Percentiles rank a stretch among this genome's conserved stretches.
These are phyloP conservation scores for Candolleomyces efflorescens DNA, from an alignment of 768 basidiomycete genomes.

Conservation along the genomic window DNA sequence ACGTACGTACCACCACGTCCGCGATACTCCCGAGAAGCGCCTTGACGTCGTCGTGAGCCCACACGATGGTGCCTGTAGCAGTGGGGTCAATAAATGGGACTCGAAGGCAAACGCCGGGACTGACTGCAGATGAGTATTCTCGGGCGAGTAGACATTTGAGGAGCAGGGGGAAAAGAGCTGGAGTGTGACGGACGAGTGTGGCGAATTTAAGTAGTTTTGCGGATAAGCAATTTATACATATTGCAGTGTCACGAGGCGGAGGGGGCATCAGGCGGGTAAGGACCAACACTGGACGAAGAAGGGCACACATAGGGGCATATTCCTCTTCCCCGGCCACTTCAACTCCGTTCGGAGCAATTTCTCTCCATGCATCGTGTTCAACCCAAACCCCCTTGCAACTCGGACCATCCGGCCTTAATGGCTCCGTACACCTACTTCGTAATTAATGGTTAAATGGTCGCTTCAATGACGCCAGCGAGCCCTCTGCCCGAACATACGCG, in stretches of 20 bases:
- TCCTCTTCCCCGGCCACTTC: neutral
- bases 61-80: slow-evolving; percentile 59
- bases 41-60: slow-evolving; percentile 75
- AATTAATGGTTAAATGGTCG: too few relatives aligned
- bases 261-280: neutral
- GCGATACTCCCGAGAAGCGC: slow-evolving; percentile 63
- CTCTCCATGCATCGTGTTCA: neutral
- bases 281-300: neutral
- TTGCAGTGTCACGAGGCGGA: slow-evolving; percentile 1
- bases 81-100: neutral
- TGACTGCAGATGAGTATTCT: slow-evolving; percentile 35
- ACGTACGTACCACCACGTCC: slow-evolving; percentile 65
- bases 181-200: neutral
- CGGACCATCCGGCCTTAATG: too few relatives aligned
- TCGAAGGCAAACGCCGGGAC: slow-evolving; percentile 1
- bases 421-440: too few relatives aligned
- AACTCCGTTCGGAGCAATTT: neutral
- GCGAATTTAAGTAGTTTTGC: slow-evolving; percentile 1
- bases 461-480: neutral
- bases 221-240: slow-evolving; percentile 1
- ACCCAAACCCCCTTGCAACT: neutral
- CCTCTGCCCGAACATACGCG: neutral
- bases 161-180: neutral
- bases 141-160: slow-evolving; percentile 24
- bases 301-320: neutral